phyloP scores from a whole-genome alignment of 108 stramenopile genomes.

The Fragilaria radians region DNA sequence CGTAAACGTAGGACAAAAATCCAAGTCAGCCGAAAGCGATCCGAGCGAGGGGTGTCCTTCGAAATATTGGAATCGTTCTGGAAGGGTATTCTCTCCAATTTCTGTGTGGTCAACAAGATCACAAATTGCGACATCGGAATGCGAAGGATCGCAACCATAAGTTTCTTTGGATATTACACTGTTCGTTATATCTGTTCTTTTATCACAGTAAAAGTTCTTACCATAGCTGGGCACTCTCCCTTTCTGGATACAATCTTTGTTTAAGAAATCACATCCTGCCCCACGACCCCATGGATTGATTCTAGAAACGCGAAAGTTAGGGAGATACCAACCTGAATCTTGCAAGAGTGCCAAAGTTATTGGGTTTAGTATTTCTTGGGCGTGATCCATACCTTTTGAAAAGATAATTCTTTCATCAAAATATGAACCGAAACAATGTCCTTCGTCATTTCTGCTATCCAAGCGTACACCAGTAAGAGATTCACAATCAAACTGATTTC shows the following conservation, averaged over 20 bases:
- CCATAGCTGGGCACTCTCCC: background rate
- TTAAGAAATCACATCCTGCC: constrained; percentile 75
- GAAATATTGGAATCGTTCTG: no score
- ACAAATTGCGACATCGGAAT: no score
- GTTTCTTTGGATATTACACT: no score
- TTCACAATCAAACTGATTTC: constrained; percentile 82
- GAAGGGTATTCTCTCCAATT: no score
- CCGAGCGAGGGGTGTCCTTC: background rate
- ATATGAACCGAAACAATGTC: no score
- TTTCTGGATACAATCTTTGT: background rate
- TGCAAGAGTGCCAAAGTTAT: constrained; percentile 75
- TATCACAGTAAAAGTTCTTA: no score
- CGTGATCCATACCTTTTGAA: no score
- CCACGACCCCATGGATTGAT: constrained; percentile 60
- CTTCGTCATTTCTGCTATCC: no score
- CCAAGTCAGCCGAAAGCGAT: background rate
- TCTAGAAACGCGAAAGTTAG: constrained; percentile 40
- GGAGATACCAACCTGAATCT: constrained; percentile 81
- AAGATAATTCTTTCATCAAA: no score
- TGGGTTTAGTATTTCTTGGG: constrained; percentile 52
- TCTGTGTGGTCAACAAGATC: no score
- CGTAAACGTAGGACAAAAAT: background rate
- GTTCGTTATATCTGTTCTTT: no score
- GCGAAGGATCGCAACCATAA: no score
- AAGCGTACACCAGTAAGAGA: constrained; percentile 63